Percentiles rank a stretch among this genome's conserved stretches.
phyloP scores from a whole-genome alignment of 495 filamentous ascomycete species.

The Tuber brumale region DNA sequence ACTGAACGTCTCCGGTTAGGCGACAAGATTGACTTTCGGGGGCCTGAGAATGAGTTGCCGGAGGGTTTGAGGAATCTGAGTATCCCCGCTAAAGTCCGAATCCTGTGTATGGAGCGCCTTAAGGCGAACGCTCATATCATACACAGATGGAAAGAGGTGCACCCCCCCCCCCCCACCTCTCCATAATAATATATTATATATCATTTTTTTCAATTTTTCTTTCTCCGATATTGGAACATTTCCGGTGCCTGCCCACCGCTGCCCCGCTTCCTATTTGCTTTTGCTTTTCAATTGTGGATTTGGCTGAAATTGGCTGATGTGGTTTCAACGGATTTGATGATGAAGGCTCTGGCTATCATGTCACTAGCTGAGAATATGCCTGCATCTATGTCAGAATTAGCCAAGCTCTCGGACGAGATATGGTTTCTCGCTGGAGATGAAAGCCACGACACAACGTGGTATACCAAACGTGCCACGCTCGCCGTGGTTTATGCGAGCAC shows the following conservation, averaged over 20 bases:
- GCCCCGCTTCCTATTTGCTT: background rate
- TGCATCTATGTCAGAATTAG: slow-evolving; percentile 69
- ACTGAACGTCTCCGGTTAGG: slow-evolving; percentile 52
- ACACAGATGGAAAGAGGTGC: slow-evolving; percentile 75
- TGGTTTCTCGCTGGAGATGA: slow-evolving; percentile 74
- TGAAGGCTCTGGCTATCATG: slow-evolving; percentile 80
- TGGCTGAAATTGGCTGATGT: slow-evolving; percentile 8
- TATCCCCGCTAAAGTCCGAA: slow-evolving; percentile 52
- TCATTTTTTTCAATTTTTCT: background rate
- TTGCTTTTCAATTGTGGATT: background rate
- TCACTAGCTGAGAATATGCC: slow-evolving; percentile 70
- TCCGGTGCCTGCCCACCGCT: background rate
- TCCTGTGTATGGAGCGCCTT: slow-evolving; percentile 64
- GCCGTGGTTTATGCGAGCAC: slow-evolving; percentile 74
- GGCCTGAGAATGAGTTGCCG: slow-evolving; percentile 20
- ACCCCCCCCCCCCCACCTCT: slow-evolving; percentile 31
- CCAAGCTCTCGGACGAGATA: slow-evolving; percentile 78
- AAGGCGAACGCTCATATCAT: slow-evolving; percentile 64
- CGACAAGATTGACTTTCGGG: slow-evolving; percentile 34
- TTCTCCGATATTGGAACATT: background rate
- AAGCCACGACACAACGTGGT: slow-evolving; percentile 79
- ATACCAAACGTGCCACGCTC: slow-evolving; percentile 74
- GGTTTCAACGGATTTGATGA: slow-evolving; percentile 12
- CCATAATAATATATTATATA: too few species aligned
- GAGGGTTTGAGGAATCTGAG: slow-evolving; percentile 43